A percentile compares a stretch with the other conserved stretches of the same genome.
phyloP scores from a whole-genome alignment of 441 rosid species.

The Eutrema salsugineum region DNA sequence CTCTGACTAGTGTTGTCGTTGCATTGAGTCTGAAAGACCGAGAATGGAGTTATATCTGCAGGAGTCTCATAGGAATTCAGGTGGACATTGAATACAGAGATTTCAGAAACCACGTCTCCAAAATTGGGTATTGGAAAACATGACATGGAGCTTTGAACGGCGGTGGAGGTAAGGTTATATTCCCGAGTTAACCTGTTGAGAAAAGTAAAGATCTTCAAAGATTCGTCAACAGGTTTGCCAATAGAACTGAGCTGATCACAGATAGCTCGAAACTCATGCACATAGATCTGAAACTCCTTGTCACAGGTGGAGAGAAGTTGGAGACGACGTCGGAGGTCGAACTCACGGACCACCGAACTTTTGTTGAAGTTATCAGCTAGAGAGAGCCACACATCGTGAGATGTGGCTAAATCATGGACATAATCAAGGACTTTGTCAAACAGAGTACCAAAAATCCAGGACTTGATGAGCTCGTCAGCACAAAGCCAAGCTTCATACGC shows the following conservation, averaged over 20 bases:
- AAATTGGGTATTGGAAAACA: not conserved
- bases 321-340: not conserved
- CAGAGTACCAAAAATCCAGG: not conserved
- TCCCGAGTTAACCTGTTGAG: too few species aligned
- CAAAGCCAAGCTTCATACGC: not conserved
- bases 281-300: rapidly evolving
- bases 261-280: not conserved
- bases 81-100: not conserved
- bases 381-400: not conserved
- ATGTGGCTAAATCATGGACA: rapidly evolving
- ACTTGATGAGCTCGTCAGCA: not conserved
- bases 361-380: not conserved
- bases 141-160: too few species aligned
- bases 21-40: not conserved
- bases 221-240: too few species aligned
- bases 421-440: not conserved
- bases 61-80: not conserved
- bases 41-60: not conserved
- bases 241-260: not conserved
- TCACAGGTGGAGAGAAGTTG: not conserved
- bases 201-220: too few species aligned
- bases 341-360: not conserved
- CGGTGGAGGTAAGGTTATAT: too few species aligned
- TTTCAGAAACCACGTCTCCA: not conserved
- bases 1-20: not conserved